Percentiles rank a stretch among this genome's conserved stretches.
Evolutionary conservation across 441 rosid genomes (phyloP).

Genomic region (Omphalea diandra): DNA sequence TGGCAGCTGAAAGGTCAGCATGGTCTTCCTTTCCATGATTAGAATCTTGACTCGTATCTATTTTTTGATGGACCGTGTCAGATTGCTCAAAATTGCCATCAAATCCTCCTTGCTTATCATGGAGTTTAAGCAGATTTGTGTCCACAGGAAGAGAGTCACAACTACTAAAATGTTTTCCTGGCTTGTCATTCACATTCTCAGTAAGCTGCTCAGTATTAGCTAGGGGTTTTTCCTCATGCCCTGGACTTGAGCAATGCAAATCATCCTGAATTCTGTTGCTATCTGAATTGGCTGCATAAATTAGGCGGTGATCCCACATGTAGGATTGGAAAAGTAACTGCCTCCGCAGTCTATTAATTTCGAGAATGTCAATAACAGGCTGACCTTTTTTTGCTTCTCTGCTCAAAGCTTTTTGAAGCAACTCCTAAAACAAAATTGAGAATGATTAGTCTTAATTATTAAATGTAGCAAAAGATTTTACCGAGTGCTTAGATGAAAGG

Average conservation of each 20-base stretch:
- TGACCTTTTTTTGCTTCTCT: constrained; percentile 62
- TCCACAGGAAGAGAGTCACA: constrained; percentile 38
- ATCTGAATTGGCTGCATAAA: constrained; percentile 54
- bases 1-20: constrained; percentile 39
- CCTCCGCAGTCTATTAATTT: constrained; percentile 71
- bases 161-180: constrained; percentile 23
- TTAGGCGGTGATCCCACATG: constrained; percentile 91
- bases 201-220: constrained; percentile 39
- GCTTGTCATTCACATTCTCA: constrained; percentile 34
- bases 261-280: constrained; percentile 35
- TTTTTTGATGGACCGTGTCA: constrained; percentile 34
- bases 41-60: constrained; percentile 28
- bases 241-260: constrained; percentile 35
- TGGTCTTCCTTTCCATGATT: constrained; percentile 37
- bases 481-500: neutral
- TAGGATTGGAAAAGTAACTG: constrained; percentile 84
- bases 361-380: constrained; percentile 76
- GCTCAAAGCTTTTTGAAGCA: constrained; percentile 52
- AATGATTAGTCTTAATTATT: neutral
- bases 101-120: constrained; percentile 36
- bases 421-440: constrained; percentile 48
- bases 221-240: constrained; percentile 42
- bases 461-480: neutral
- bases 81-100: constrained; percentile 33
- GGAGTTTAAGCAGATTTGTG: constrained; percentile 37